A percentile compares a stretch with the other conserved stretches of the same genome.
These are phyloP conservation scores for Penicillium turbatum DNA, from an alignment of 495 filamentous ascomycete species.

Conservation along the genomic window DNA sequence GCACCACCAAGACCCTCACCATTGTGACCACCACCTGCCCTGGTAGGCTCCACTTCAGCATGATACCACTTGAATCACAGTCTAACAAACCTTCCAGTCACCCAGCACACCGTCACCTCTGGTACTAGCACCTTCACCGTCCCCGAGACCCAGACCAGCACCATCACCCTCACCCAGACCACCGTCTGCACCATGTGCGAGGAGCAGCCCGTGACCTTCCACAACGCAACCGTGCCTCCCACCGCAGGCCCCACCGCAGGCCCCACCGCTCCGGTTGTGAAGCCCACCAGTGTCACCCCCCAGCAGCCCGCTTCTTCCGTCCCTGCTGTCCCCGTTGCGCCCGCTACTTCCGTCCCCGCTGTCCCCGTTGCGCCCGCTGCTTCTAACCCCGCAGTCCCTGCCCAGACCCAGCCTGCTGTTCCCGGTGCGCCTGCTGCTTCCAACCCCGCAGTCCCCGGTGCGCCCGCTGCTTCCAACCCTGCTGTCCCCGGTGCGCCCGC, in stretches of 20 bases:
- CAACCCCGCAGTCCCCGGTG: neutral
- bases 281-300: constrained; percentile 4
- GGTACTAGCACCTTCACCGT: constrained; percentile 30
- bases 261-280: neutral
- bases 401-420: constrained; percentile 7
- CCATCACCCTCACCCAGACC: constrained; percentile 34
- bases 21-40: constrained; percentile 36
- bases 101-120: constrained; percentile 29
- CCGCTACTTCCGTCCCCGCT: constrained; percentile 2
- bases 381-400: neutral
- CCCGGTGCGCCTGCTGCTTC: constrained; percentile 2
- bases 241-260: constrained; percentile 5
- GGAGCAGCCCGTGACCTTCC: constrained; percentile 28
- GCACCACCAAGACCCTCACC: constrained; percentile 33
- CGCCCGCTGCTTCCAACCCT: constrained; percentile 4
- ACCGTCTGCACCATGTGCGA: constrained; percentile 25
- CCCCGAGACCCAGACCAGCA: constrained; percentile 37
- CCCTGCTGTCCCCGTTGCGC: constrained; percentile 10
- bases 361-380: neutral
- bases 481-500: constrained; percentile 2
- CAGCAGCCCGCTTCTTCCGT: neutral
- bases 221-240: constrained; percentile 22
- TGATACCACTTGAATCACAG: neutral
- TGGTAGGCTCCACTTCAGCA: constrained; percentile 22
- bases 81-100: constrained; percentile 26